Base-by-base conservation (phyloP, 805 yeast genomes). In the Lipomyces spencermartinsiae region DNA sequence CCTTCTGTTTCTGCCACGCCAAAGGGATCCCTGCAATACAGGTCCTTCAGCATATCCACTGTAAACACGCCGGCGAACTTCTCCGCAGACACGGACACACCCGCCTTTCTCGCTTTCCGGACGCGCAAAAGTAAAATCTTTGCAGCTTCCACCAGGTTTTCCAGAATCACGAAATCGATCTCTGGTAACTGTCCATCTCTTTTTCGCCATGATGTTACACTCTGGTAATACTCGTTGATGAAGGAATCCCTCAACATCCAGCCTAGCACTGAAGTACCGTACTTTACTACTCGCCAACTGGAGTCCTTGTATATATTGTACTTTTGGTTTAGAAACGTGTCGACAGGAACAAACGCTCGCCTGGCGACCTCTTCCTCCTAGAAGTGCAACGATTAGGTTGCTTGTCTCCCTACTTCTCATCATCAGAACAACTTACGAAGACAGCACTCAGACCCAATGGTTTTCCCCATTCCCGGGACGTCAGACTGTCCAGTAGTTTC, bases 371-470 rank as follows among this genome's bases (percentile, higher is more conserved):
- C 64, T 29, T 69, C 72, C n/a, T 59, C 64, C 68, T 68, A 37
- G 4, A 7, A 22, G 49, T 22, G 34, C 22, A 8, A 4, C 1
- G 7, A 6, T 25, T 53, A 53, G 56, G 16, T 53, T 25, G 29
- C 8, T 19, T 1, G 31, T 3, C 10, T 10, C 34, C n/a, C 4
- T 33, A 29, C 12, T 2, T 10, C 39, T 8, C 12, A 35, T n/a
- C 49, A 43, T 6, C n/a, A 43, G 9, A 16, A 14, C 10, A 7
- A 56, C 70, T 19, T 34, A 67, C 71, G 31, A 68, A n/a, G 2
- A 69, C 72, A 9, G 61, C 63, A 14, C 29, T 14, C 8, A 69
- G 59, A 3, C 62, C 64, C 22, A 69, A 53, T 25, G 72, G 72
- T 6, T 22, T 49, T 9, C 72, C 72, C 60, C 54, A 61, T 16